A percentile compares a stretch with the other conserved stretches of the same genome.
These are phyloP conservation scores for Argentina anserina DNA, from an alignment of 306 rosid species.

Conservation along the genomic window DNA sequence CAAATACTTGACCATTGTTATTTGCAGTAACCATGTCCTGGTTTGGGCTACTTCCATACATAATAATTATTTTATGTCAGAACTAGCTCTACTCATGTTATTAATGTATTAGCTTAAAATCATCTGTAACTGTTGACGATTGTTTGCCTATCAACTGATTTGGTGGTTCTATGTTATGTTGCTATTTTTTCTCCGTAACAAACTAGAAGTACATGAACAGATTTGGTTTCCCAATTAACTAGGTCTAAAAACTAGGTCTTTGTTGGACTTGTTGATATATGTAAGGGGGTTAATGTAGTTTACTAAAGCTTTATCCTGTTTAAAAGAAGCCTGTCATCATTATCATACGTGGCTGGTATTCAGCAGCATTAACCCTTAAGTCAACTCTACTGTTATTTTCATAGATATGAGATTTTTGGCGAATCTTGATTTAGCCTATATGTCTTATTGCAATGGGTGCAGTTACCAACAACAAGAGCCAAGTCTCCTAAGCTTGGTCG, in stretches of 20 bases:
- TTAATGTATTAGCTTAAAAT: neutral
- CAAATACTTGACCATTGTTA: neutral
- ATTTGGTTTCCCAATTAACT: neutral
- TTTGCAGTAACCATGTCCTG: neutral
- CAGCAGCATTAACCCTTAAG: neutral
- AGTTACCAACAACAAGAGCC: slow-evolving; percentile 97
- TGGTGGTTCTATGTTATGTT: neutral
- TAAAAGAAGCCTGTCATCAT: neutral
- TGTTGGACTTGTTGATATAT: neutral
- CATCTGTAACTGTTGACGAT: neutral
- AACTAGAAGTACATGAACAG: neutral
- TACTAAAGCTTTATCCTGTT: neutral
- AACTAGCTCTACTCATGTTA: neutral
- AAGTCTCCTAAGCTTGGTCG: slow-evolving; percentile 99
- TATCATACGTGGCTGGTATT: neutral
- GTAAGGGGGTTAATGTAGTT: neutral
- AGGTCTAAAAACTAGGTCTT: neutral
- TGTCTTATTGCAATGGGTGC: slow-evolving; percentile 26
- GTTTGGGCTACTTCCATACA: neutral
- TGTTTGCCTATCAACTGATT: neutral
- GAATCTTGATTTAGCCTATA: slow-evolving; percentile 6
- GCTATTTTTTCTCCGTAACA: neutral
- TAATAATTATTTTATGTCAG: neutral
- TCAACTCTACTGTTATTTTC: neutral
- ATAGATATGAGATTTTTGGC: slow-evolving; percentile 5